phyloP scores from a whole-genome alignment of 73 alveolate genomes.

The Tetrahymena elliotti region DNA sequence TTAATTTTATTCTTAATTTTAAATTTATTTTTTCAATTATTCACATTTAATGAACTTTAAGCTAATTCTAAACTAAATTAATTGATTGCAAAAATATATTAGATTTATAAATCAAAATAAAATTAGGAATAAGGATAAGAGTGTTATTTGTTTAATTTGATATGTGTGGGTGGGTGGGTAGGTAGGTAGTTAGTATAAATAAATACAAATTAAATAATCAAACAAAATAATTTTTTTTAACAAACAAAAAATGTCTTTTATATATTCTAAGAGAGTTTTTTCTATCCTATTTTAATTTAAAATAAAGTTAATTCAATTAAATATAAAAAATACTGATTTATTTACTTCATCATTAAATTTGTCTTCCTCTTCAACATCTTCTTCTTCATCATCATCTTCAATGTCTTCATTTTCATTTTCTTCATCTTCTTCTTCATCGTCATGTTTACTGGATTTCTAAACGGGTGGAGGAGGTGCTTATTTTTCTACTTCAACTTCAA shows the following conservation, averaged over 20 bases:
- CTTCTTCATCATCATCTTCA: constrained; percentile 11
- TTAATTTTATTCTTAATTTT: too few species aligned
- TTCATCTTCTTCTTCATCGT: constrained; percentile 13
- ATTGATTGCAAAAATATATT: too few species aligned
- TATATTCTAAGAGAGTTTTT: not conserved
- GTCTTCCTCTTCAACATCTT: constrained; percentile 7
- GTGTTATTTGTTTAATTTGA: too few species aligned
- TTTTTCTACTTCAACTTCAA: not conserved
- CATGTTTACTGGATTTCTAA: not conserved
- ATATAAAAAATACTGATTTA: not conserved
- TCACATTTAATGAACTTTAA: too few species aligned
- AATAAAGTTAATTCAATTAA: not conserved
- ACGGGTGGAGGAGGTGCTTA: not conserved
- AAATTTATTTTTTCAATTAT: too few species aligned
- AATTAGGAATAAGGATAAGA: too few species aligned
- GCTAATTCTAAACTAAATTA: too few species aligned
- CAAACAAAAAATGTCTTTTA: not conserved
- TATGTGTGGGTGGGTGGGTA: too few species aligned
- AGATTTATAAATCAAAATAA: too few species aligned
- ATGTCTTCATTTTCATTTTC: not conserved
- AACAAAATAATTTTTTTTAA: not conserved
- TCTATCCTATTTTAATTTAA: not conserved
- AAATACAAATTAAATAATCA: not conserved
- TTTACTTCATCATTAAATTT: not conserved
- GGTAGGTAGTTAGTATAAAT: not conserved